phyloP scores from a whole-genome alignment of 345 rosid species.

The Cardamine occulta region DNA sequence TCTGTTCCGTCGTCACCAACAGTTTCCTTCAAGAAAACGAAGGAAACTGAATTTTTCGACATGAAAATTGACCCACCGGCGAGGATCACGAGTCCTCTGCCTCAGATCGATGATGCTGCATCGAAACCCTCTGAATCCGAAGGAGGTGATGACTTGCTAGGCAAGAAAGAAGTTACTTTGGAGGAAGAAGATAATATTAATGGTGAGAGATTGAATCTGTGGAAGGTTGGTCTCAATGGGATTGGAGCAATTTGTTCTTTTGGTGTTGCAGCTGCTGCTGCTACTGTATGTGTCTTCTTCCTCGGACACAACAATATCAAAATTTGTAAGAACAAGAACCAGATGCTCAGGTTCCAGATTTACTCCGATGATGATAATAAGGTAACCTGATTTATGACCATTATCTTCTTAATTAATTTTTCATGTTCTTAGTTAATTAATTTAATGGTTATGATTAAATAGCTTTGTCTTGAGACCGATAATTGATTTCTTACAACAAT shows the following conservation, averaged over 20 bases:
- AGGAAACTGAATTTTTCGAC: slow-evolving; percentile 93
- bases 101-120: slow-evolving; percentile 15
- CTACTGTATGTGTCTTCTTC: slow-evolving; percentile 70
- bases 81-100: slow-evolving; percentile 26
- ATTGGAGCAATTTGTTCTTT: slow-evolving; percentile 91
- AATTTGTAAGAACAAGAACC: slow-evolving; percentile 49
- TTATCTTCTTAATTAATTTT: background rate
- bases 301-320: slow-evolving; percentile 61
- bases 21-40: slow-evolving; percentile 82
- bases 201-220: slow-evolving; percentile 55
- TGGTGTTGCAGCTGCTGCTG: slow-evolving; percentile 95
- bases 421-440: background rate
- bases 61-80: slow-evolving; percentile 78
- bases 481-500: background rate
- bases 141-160: slow-evolving; percentile 12
- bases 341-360: slow-evolving; percentile 62
- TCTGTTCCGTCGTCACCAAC: slow-evolving; percentile 66
- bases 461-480: background rate
- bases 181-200: slow-evolving; percentile 23
- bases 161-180: background rate
- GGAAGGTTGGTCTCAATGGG: slow-evolving; percentile 86
- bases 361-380: slow-evolving; percentile 78
- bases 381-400: slow-evolving; percentile 44
- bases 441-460: background rate
- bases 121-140: background rate